Evolutionary conservation across 805 yeast genomes (phyloP).

Genomic region (Starmerella vaccinii): DNA sequence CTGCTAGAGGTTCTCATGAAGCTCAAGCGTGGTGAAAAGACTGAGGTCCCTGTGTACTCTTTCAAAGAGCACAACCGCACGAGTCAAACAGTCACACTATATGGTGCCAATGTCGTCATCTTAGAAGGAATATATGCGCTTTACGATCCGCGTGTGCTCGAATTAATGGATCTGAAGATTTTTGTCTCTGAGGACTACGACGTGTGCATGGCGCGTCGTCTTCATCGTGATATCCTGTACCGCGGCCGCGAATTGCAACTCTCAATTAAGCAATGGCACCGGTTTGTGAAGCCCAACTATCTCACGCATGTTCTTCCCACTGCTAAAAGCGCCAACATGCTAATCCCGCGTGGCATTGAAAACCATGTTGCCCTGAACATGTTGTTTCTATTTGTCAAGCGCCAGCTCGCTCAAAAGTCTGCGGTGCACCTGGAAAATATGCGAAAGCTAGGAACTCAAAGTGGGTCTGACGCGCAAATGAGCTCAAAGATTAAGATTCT

Average conservation of each 20-base stretch:
- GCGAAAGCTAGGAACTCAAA: constrained; percentile 42
- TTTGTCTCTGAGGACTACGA: constrained; percentile 93
- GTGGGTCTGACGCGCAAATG: constrained; percentile 14
- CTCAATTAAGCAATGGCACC: constrained; percentile 79
- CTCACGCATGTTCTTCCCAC: constrained; percentile 66
- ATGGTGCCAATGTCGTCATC: constrained; percentile 89
- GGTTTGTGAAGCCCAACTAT: constrained; percentile 86
- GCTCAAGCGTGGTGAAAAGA: constrained; percentile 57
- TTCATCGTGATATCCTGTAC: constrained; percentile 74
- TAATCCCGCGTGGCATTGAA: constrained; percentile 85
- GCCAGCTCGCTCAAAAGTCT: constrained; percentile 58
- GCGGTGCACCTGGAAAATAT: constrained; percentile 55
- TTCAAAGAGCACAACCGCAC: constrained; percentile 54
- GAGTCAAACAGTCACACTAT: constrained; percentile 58
- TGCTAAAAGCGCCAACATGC: constrained; percentile 67
- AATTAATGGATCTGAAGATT: constrained; percentile 72
- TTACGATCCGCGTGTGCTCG: constrained; percentile 56
- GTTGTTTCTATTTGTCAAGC: constrained; percentile 67
- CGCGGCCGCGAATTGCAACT: constrained; percentile 80
- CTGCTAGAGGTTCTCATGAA: constrained; percentile 52
- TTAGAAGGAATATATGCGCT: constrained; percentile 86
- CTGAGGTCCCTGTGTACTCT: constrained; percentile 61
- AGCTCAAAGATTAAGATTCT: neutral
- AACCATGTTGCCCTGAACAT: constrained; percentile 69
- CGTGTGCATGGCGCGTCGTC: constrained; percentile 78